phyloP scores from a whole-genome alignment of 2,329 filamentous ascomycete genomes.

The Pseudogymnoascus sp. region DNA sequence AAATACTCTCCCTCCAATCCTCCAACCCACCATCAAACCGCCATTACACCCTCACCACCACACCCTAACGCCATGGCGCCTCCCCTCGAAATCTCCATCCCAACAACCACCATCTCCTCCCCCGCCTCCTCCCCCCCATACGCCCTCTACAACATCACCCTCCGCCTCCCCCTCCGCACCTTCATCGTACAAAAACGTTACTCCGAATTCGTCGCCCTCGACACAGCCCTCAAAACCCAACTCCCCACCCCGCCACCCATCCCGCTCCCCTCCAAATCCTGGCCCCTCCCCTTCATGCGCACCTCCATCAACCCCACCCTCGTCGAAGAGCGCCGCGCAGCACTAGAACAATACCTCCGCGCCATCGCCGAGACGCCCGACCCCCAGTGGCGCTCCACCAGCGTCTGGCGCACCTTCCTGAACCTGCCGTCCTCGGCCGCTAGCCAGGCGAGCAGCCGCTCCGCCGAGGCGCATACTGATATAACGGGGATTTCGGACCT shows the following conservation, averaged over 20 bases:
- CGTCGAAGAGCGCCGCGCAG: conserved; percentile 61
- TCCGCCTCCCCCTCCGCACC: conserved; percentile 68
- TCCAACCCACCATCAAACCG: background rate
- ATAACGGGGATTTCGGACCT: conserved; percentile 31
- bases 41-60: background rate
- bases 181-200: conserved; percentile 76
- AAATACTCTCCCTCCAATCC: background rate
- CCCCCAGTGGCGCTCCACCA: conserved; percentile 66
- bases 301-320: conserved; percentile 63
- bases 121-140: conserved; percentile 49
- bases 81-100: conserved; percentile 60
- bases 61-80: conserved; percentile 45
- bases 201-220: conserved; percentile 66
- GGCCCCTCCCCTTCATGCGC: conserved; percentile 52
- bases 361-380: conserved; percentile 68
- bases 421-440: conserved; percentile 50
- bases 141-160: conserved; percentile 71
- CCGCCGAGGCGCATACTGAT: conserved; percentile 12
- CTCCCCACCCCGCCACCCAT: conserved; percentile 59
- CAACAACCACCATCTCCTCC: conserved; percentile 52
- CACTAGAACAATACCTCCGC: conserved; percentile 64
- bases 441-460: conserved; percentile 27
- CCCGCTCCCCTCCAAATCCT: conserved; percentile 68
- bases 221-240: conserved; percentile 52
- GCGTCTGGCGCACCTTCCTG: conserved; percentile 66